Evolutionary conservation across 2,329 filamentous ascomycete genomes (phyloP), one percentile per base, ranked within the genome.

Genomic region (Aspergillus persii): DNA sequence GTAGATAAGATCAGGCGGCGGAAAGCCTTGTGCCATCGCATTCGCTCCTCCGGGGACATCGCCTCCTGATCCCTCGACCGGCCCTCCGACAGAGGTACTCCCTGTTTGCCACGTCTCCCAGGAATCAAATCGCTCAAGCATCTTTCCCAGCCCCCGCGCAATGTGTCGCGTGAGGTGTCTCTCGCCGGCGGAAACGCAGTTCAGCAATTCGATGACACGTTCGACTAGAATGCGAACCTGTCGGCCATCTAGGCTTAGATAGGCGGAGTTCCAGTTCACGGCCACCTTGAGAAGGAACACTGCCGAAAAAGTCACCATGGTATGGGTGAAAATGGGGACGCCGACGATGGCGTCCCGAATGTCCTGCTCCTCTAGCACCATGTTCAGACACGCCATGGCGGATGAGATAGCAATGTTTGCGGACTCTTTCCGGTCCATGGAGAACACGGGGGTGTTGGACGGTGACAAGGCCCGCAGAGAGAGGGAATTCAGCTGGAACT

Each of bases 401-500:
- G 74, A 83, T 66, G 69, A 80, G 66, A 76, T 83, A 68, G 68
- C 81, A 68, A 78, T 75, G 54, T 77, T 77, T 26, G 77, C 77
- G 3, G 73, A 76, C 62, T 78, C 76, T 64, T 77, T 78, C 56
- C 75, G 77, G 50, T 78, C 76, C 67, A 79, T 74, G 11, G 77
- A 78, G 58, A 78, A 76, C 8, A 74, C 68, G 0, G 76, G 76
- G 0, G 76, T 75, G 52, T 76, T 77, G 11, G 71, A 77, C 56
- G 79, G 74, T 60, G 77, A 74, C 62, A 81, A 74, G 3, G 79
- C 62, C 64, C 74, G 70, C 8, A 76, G 69, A 3, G 74, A 74
- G 27, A 78, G 72, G 5, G 75, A 78, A 62, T 83, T 81, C 23
- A 84, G 75, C 61, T 83, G 80, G 50, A 84, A 79, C 61, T 81